A percentile compares a stretch with the other conserved stretches of the same genome.
Conservation (phyloP, 352 stramenopile genomes). For the Phytophthora pini region DNA sequence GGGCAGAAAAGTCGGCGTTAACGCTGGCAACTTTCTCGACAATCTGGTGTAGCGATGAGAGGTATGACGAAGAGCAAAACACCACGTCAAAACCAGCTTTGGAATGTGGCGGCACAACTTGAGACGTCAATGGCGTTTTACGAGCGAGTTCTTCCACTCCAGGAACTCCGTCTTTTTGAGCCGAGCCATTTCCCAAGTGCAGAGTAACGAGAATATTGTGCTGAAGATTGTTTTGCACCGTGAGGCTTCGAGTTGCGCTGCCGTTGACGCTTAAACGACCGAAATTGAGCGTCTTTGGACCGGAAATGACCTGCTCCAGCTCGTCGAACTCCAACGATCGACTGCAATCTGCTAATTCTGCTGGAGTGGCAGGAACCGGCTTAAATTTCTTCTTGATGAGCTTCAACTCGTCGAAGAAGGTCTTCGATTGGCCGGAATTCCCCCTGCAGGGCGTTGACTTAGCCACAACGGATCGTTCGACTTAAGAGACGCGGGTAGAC, state of each 20-base stretch:
- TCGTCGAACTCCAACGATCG: conserved; percentile 75
- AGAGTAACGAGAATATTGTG: conserved; percentile 85
- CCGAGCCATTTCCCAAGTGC: conserved; percentile 17
- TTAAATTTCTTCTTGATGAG: conserved; percentile 95
- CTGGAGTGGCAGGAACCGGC: conserved; percentile 82
- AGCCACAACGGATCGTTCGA: conserved; percentile 77
- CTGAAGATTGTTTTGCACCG: conserved; percentile 88
- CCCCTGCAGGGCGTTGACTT: conserved; percentile 25
- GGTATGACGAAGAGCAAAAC: conserved; percentile 58
- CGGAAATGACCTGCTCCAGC: conserved; percentile 67
- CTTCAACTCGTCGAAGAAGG: conserved; percentile 87
- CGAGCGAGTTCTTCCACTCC: conserved; percentile 64
- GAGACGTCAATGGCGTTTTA: conserved; percentile 65
- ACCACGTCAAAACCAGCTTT: conserved; percentile 92
- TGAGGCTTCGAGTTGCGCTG: conserved; percentile 78
- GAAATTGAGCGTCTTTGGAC: conserved; percentile 92
- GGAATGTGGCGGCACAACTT: conserved; percentile 84
- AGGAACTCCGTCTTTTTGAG: conserved; percentile 19
- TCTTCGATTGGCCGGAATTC: conserved; percentile 35
- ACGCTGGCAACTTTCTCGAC: background rate
- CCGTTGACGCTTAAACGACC: conserved; percentile 91
- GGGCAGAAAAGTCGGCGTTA: background rate
- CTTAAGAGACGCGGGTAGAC: conserved; percentile 49
- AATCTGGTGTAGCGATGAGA: too few relatives aligned
- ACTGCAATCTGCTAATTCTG: conserved; percentile 89